A percentile compares a stretch with the other conserved stretches of the same genome.
These are phyloP conservation scores for Rhododendron ferrugineum DNA, from an alignment of 148 eudicot species.

Conservation along the genomic window DNA sequence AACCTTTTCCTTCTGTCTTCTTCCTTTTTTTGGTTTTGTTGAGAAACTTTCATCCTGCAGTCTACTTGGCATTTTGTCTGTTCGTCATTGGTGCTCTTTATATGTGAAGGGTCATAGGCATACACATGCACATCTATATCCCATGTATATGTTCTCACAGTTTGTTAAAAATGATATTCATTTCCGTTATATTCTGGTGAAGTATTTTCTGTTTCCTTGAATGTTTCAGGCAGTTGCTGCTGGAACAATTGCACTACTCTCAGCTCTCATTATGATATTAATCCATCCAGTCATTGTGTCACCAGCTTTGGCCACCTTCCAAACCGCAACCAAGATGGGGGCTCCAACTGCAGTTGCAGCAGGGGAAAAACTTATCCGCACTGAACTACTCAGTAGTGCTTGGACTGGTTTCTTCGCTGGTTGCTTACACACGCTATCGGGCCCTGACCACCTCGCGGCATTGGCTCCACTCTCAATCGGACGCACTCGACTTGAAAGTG, in stretches of 20 bases:
- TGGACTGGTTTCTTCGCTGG: conserved; percentile 99
- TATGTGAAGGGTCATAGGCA: not conserved
- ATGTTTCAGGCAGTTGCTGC: conserved; percentile 50
- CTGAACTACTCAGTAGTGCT: conserved; percentile 76
- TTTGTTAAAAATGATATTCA: not conserved
- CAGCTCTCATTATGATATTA: conserved; percentile 37
- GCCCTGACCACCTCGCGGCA: conserved; percentile 97
- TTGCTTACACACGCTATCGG: conserved; percentile 93
- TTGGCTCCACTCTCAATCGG: conserved; percentile 96
- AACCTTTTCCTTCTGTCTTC: not conserved
- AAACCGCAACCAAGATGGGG: conserved; percentile 36
- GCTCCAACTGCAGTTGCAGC: conserved; percentile 29
- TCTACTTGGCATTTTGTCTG: not conserved
- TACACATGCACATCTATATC: not conserved
- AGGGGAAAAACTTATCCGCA: conserved; percentile 42
- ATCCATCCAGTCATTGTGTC: conserved; percentile 51
- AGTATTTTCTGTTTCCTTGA: not conserved
- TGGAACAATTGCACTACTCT: conserved; percentile 49
- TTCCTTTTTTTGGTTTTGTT: not conserved
- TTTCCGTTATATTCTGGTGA: not conserved
- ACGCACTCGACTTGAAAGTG: conserved; percentile 78
- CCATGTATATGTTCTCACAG: not conserved
- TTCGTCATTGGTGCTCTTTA: not conserved
- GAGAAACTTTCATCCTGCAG: not conserved
- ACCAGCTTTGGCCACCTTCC: conserved; percentile 85